Evolutionary conservation across 2,329 filamentous ascomycete genomes (phyloP), one percentile per base, ranked within the genome.

Genomic region (Cadophora luteo-olivacea): DNA sequence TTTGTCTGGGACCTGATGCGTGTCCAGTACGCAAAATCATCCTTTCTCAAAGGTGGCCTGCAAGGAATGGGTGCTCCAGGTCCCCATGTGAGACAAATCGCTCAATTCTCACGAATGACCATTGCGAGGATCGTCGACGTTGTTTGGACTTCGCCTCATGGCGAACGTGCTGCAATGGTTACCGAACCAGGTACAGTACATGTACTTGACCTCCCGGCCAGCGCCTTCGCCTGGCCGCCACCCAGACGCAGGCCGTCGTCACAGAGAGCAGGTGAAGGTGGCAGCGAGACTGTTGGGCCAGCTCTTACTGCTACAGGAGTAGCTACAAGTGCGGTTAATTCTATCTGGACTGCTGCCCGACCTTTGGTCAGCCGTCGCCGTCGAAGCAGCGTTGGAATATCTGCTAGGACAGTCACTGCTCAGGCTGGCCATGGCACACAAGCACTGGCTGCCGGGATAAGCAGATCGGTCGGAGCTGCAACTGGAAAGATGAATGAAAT

Each of bases 101-200:
- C 94, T 8, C 89, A 94, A 69, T 97, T 97, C 77, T 92, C 93
- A 24, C 90, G 96, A 51, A 91, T 97, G 87, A 98, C 95, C 1
- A 91, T 95, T 61, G 93, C 96, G 3, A 92, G 92, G 65, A 93
- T 98, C 66, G 87, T 97, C 25, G 95, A 97, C 76, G 92, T 97
- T 52, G 89, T 90, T 3, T 99, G 96, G 96, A 91, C 91, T 1
- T 86, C 88, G 65, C 92, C 92, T 3, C 90, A 90, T 66, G 93
- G 92, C 25, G 92, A 97, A 77, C 90, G 92, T 68, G 82, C 97
- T 49, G 95, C 94, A 1, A 90, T 99, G 81, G 89, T 97, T 32
- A 98, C 96, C 0, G 93, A 97, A 76, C 92, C 94, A 74, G 94
- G 95, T n/a, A 99, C 96, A 9, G 90, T 97, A 12, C 96, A 99